Percentiles rank a stretch among this genome's conserved stretches.
Evolutionary conservation across 768 basidiomycete genomes (phyloP).

Genomic region (Agaricus sinodeliciosus): DNA sequence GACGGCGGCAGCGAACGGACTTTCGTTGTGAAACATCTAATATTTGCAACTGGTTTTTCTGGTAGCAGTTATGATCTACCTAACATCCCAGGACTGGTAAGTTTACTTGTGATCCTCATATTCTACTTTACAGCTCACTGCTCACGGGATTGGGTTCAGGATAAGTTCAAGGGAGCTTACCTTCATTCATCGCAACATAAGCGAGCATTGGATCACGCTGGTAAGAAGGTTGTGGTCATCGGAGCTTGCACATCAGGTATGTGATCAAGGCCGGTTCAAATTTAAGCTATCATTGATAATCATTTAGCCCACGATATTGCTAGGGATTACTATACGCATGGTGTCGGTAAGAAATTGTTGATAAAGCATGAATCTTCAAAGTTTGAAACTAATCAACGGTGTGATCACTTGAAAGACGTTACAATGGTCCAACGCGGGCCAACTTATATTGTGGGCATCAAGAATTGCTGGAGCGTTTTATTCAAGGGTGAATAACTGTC

Average conservation of each 20-base stretch:
- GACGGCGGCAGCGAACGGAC: constrained; percentile 20
- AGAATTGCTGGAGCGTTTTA: no score
- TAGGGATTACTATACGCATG: constrained; percentile 27
- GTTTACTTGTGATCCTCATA: background rate
- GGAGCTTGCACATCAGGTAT: constrained; percentile 54
- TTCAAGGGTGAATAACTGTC: constrained; percentile 15
- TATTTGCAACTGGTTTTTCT: constrained; percentile 50
- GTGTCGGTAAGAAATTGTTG: constrained; percentile 29
- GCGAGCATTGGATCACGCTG: constrained; percentile 38
- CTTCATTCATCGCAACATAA: constrained; percentile 49
- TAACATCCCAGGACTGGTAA: constrained; percentile 14
- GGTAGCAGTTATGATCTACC: constrained; percentile 38
- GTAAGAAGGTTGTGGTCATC: constrained; percentile 63
- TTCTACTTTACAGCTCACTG: background rate
- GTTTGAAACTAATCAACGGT: no score
- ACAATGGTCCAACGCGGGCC: constrained; percentile 14
- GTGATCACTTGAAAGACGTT: constrained; percentile 28
- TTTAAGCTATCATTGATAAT: background rate
- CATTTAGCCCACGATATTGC: constrained; percentile 32
- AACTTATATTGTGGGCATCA: no score
- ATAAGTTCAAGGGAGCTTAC: constrained; percentile 40
- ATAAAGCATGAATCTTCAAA: background rate
- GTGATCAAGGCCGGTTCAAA: background rate
- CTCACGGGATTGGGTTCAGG: background rate
- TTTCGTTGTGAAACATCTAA: constrained; percentile 39